Base-by-base conservation (phyloP, 805 yeast genomes). In the Lipomyces kockii region DNA sequence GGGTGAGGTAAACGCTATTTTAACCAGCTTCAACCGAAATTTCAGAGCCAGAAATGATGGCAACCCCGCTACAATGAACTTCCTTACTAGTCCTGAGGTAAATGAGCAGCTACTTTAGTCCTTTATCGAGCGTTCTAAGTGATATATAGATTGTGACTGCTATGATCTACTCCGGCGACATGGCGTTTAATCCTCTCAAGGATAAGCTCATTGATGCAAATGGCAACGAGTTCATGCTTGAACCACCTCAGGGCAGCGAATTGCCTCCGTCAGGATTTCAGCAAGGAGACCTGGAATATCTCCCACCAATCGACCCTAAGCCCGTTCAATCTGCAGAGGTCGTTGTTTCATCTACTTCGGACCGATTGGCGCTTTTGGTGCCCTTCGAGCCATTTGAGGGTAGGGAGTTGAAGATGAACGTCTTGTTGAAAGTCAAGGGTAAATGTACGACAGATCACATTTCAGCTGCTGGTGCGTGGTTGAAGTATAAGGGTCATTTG, bases 391-490 rank as follows among this genome's bases (percentile, higher is more conserved):
- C 97, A 74, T 94, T 98, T 97, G 89, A 94, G 80, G 98, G 98
- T 81, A 90, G 92, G 86, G 98, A 94, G 80, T 92, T 96, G 76
- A 79, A 81, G 74, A 83, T 94, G 86, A 98, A 97, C 82, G 94
- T 94, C 77, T 88, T 94, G 83, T 91, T 94, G 83, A 94, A 95
- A 85, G 91, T 97, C 75, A 84, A 89, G 72, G 98, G 98, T 84
- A 94, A 94, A 87, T 93, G 98, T 81, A 94, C 99, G 77, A 94
- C 99, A 76, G 99, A 94, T 85, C 99, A 94, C 85, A 94, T 94
- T 78, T 94, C 98, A 78, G 93, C 92, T 97, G 99, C 99, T 79
- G 99, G 99, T 84, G 98, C 98, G 80, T 94, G 99, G 99, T 90
- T 94, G 87, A 94, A 94, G 86, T 94, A 94, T 94, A 91, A 98